Percentiles rank a stretch among this genome's conserved stretches.
Conservation (phyloP, 2,329 filamentous ascomycete species). For the Colletotrichum theobromicola region DNA sequence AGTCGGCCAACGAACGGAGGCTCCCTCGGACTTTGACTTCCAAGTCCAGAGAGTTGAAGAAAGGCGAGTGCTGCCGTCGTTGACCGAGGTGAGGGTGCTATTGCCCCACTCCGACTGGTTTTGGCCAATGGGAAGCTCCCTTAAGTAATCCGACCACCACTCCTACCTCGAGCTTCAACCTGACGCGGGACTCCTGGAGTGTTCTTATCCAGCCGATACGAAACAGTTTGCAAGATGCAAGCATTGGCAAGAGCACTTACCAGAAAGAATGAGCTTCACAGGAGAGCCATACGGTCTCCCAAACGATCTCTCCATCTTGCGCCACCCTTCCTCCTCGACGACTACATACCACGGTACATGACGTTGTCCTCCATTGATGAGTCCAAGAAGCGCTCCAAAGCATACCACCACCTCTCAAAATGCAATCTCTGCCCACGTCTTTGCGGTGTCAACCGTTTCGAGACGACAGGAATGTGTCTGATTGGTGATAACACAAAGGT, state of each 20-base stretch:
- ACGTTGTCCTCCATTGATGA: constrained; percentile 71
- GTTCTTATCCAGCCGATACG: not conserved
- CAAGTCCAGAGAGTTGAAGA: not conserved
- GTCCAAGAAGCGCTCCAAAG: constrained; percentile 73
- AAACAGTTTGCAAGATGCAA: not conserved
- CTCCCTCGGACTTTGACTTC: not conserved
- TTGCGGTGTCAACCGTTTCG: constrained; percentile 82
- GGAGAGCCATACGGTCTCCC: not conserved
- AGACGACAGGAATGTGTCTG: constrained; percentile 78
- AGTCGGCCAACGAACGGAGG: not conserved
- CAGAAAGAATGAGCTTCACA: not conserved
- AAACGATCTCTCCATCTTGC: constrained; percentile 54
- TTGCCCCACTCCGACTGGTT: not conserved
- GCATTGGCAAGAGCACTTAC: not conserved
- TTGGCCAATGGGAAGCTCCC: not conserved
- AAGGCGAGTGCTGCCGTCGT: not conserved
- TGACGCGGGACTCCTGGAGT: not conserved
- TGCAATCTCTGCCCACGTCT: constrained; percentile 83
- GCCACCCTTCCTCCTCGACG: constrained; percentile 73
- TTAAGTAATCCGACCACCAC: constrained; percentile 7
- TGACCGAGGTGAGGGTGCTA: not conserved
- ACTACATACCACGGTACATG: constrained; percentile 77
- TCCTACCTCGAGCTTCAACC: not conserved
- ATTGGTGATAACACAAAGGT: constrained; percentile 80
- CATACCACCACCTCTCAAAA: constrained; percentile 76